Conservation (phyloP, 1,284 basidiomycete species). For the Tranzscheliella williamsii region DNA sequence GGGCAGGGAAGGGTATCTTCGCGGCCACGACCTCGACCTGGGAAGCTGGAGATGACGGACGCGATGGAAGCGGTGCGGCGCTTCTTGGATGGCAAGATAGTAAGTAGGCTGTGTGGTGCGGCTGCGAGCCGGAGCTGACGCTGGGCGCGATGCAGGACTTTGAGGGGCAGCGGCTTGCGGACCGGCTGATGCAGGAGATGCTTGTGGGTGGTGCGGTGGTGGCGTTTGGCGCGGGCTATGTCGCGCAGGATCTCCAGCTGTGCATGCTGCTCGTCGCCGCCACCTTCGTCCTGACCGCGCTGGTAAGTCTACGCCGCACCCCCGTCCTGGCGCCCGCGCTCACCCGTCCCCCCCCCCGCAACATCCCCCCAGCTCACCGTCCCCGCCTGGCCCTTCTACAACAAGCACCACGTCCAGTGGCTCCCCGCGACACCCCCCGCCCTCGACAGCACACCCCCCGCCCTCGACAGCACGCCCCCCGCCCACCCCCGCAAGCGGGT, state of each 20-base stretch:
- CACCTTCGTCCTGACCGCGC: slow-evolving; percentile 5
- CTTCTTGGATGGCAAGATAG: slow-evolving; percentile 30
- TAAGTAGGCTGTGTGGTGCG: slow-evolving; percentile 7
- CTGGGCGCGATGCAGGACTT: slow-evolving; percentile 26
- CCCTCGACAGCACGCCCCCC: neutral
- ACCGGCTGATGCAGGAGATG: slow-evolving; percentile 33
- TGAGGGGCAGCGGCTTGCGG: slow-evolving; percentile 20
- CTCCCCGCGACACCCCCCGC: slow-evolving; percentile 2
- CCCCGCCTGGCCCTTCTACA: slow-evolving; percentile 34
- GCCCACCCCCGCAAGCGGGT: neutral
- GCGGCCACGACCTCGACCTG: neutral
- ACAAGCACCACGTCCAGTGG: slow-evolving; percentile 30
- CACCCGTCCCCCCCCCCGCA: no score
- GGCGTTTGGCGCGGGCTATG: slow-evolving; percentile 20
- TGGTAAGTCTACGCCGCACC: slow-evolving; percentile 10
- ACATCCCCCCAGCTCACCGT: slow-evolving; percentile 31
- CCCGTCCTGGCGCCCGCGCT: no score
- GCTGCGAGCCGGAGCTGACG: no score
- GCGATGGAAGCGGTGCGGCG: slow-evolving; percentile 26
- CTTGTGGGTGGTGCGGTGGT: slow-evolving; percentile 8
- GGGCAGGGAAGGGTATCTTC: neutral
- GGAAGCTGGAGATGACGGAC: neutral
- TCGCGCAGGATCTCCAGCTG: slow-evolving; percentile 22
- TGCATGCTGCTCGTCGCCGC: slow-evolving; percentile 18
- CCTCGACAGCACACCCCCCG: neutral